Evolutionary conservation across 352 stramenopile species (phyloP).

Genomic region (Phytophthora pini): DNA sequence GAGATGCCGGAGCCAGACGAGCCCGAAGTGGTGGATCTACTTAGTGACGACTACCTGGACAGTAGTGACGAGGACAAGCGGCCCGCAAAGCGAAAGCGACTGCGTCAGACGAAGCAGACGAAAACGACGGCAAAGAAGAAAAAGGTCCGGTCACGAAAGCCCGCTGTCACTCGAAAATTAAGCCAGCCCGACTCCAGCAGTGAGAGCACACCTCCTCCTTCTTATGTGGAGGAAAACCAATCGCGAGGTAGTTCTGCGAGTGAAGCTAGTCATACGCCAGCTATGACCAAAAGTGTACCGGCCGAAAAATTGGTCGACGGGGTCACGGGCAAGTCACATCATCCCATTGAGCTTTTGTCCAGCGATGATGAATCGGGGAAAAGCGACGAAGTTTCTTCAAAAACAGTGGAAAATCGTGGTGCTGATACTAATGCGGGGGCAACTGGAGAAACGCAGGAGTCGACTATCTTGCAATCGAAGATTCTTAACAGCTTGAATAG

Average conservation of each 20-base stretch:
- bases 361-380: constrained; percentile 35
- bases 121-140: constrained; percentile 28
- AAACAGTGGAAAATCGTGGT: background rate
- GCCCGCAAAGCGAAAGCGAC: constrained; percentile 27
- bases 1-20: constrained; percentile 43
- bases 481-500: constrained; percentile 7
- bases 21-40: constrained; percentile 40
- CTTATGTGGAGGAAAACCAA: background rate
- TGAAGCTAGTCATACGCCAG: constrained; percentile 1
- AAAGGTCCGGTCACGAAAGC: constrained; percentile 27
- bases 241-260: background rate
- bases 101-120: constrained; percentile 29
- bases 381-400: constrained; percentile 2
- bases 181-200: constrained; percentile 4
- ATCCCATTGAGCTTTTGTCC: constrained; percentile 39
- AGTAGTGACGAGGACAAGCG: constrained; percentile 35
- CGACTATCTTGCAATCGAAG: constrained; percentile 25
- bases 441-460: constrained; percentile 9
- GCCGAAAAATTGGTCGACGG: constrained; percentile 2
- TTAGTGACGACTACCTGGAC: constrained; percentile 61
- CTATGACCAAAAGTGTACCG: constrained; percentile 7
- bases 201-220: background rate
- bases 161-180: constrained; percentile 29
- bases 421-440: background rate
- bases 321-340: constrained; percentile 5